Evolutionary conservation across 1,139 yeast species (phyloP), one percentile per base, ranked within the genome.

Genomic region (Diutina neorugosa): DNA sequence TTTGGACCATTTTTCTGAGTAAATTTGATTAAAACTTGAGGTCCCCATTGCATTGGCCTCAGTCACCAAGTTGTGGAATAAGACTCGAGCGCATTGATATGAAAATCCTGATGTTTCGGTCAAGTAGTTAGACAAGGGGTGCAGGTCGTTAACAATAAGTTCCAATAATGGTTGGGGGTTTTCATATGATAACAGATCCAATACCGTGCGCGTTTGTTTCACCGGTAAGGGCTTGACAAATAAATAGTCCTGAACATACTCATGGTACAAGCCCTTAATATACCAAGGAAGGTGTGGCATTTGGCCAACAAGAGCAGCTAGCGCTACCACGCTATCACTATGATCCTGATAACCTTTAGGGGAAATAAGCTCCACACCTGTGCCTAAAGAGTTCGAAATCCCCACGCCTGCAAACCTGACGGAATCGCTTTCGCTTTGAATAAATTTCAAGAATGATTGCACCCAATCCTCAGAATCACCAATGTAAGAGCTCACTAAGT

Each of bases 371-470:
- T 69, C 71, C 1, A 73, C 63, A 52, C 71, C 73, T 25, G 69
- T 67, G 18, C 68, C 74, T 51, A 80, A 60, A 1, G 80, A 71
- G 57, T 77, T 78, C 0, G 80, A 74, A 27, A 79, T 62, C 0
- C 82, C 62, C 27, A 79, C 58, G 1, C 52, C 34, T 5, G 47
- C 44, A 25, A 57, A 53, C 44, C 57, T 57, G 9, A 57, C 51
- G 4, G 42, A 19, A 2, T 50, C 44, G 5, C 54, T 34, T 2
- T 57, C 58, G 3, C 31, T 18, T 11, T 31, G 3, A 14, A 48
- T 37, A 9, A 4, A 34, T 16, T 18, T 14, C 20, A 46, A 9
- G 9, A 46, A 21, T 5, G 48, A 44, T n/a, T 44, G 16, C 14
- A 5, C 18, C 48, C 48, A 44, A 11, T 44, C 25, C 25, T 31